These are phyloP conservation scores for Solanum tarijense DNA, from an alignment of 257 asterid species.

Conservation along the genomic window DNA sequence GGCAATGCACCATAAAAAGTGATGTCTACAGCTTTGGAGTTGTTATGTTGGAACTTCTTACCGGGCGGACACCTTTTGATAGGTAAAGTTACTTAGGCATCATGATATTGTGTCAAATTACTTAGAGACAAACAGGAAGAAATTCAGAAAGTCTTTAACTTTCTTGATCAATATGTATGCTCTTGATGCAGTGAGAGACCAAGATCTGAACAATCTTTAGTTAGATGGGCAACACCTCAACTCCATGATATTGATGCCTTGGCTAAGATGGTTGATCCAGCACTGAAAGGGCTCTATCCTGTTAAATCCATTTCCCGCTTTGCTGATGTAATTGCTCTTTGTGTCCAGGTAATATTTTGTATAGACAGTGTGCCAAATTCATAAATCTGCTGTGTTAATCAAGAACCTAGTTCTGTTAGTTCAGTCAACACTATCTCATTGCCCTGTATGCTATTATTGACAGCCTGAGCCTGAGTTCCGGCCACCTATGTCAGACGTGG, in stretches of 20 bases:
- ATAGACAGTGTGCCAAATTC: not conserved
- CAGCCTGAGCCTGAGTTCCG: constrained; percentile 91
- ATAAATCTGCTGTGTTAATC: not conserved
- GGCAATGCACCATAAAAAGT: constrained; percentile 55
- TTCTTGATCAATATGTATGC: not conserved
- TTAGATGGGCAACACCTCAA: constrained; percentile 79
- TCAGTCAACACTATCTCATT: not conserved
- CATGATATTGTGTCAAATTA: not conserved
- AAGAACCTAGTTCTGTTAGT: not conserved
- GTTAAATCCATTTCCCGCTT: constrained; percentile 72
- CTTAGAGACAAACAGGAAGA: not conserved
- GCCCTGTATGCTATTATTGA: not conserved
- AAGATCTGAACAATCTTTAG: constrained; percentile 66
- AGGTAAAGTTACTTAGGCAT: constrained; percentile 19
- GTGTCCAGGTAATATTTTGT: constrained; percentile 49
- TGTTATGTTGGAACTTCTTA: constrained; percentile 66
- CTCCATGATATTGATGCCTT: constrained; percentile 76
- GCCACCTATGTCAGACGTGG: constrained; percentile 88
- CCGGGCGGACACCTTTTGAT: constrained; percentile 61
- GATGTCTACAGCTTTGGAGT: constrained; percentile 77
- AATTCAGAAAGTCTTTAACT: not conserved
- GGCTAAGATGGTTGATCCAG: constrained; percentile 70
- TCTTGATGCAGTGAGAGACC: constrained; percentile 37
- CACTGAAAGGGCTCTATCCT: constrained; percentile 62
- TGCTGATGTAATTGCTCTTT: constrained; percentile 66